Percentiles rank a stretch among this genome's conserved stretches.
These are phyloP conservation scores for Oemleria cerasiformis DNA, from an alignment of 306 rosid species.

Conservation along the genomic window DNA sequence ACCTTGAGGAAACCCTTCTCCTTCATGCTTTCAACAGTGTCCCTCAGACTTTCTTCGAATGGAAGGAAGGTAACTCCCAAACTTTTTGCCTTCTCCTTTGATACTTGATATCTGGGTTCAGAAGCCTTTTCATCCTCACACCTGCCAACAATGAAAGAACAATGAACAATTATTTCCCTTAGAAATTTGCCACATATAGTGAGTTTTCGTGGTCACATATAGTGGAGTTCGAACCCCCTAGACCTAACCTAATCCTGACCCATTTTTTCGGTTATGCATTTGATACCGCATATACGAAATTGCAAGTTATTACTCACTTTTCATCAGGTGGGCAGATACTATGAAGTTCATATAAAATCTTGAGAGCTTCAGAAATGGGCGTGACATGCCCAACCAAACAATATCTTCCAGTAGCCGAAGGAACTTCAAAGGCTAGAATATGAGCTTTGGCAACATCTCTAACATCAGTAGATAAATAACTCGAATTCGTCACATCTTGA, in stretches of 20 bases:
- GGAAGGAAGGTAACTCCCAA: conserved; percentile 24
- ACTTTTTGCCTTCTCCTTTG: conserved; percentile 17
- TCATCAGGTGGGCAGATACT: background rate
- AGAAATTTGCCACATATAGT: background rate
- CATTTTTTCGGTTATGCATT: too few species aligned
- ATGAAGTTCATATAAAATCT: conserved; percentile 11
- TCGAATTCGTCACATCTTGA: background rate
- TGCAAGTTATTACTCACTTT: conserved; percentile 12
- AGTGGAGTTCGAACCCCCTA: too few species aligned
- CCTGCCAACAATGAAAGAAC: conserved; percentile 8
- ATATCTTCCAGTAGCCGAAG: conserved; percentile 31
- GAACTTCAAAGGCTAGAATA: conserved; percentile 24
- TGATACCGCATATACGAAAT: background rate
- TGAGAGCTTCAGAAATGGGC: background rate
- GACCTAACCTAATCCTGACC: too few species aligned
- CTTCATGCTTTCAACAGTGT: conserved; percentile 25
- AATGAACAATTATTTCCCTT: background rate
- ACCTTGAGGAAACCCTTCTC: conserved; percentile 14
- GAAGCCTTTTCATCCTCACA: conserved; percentile 12
- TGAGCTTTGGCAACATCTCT: conserved; percentile 31
- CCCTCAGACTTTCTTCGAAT: conserved; percentile 22
- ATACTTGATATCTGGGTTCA: background rate
- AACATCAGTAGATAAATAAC: conserved; percentile 15
- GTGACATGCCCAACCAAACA: conserved; percentile 12
- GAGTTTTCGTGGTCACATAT: background rate